Percentiles rank a stretch among this genome's conserved stretches.
phyloP scores from a whole-genome alignment of 2,329 filamentous ascomycete species.

The Phoma sp. region DNA sequence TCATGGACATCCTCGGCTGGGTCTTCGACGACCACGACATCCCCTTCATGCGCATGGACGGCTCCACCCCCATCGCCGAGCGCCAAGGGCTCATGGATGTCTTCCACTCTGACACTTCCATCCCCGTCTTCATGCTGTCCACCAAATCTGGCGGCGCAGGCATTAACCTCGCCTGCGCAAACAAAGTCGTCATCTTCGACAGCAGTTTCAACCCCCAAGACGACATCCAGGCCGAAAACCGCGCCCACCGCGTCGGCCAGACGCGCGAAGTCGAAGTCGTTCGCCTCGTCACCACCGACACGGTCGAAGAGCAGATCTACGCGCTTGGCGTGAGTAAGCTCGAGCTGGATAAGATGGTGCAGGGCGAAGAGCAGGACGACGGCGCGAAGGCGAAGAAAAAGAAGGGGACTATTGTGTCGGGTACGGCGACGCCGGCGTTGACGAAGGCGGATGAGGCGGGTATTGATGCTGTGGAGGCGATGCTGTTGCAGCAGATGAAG shows the following conservation, averaged over 20 bases:
- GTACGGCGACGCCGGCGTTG: constrained; percentile 36
- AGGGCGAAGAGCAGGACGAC: constrained; percentile 63
- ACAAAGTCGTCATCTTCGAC: constrained; percentile 98
- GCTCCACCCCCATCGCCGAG: constrained; percentile 79
- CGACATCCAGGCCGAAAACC: constrained; percentile 97
- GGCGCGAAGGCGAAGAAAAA: constrained; percentile 25
- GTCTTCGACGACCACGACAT: constrained; percentile 78
- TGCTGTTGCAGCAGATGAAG: constrained; percentile 48
- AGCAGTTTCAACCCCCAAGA: constrained; percentile 98
- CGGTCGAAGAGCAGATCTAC: constrained; percentile 93
- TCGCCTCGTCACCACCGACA: constrained; percentile 78
- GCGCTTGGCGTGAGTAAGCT: constrained; percentile 92
- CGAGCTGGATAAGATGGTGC: constrained; percentile 79
- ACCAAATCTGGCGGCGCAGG: constrained; percentile 96
- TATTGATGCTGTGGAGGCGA: constrained; percentile 48
- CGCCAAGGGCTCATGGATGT: constrained; percentile 88
- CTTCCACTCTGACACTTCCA: constrained; percentile 77
- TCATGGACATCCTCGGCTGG: constrained; percentile 88
- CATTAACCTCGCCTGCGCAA: constrained; percentile 93
- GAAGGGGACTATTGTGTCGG: constrained; percentile 17
- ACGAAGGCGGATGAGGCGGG: constrained; percentile 45
- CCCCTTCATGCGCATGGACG: constrained; percentile 84
- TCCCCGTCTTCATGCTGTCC: constrained; percentile 90
- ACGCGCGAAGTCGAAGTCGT: constrained; percentile 89
- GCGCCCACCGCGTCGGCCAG: constrained; percentile 93